Evolutionary conservation across 2,329 filamentous ascomycete species (phyloP), one percentile per base, ranked within the genome.

Genomic region (Domatiomyces globalis): DNA sequence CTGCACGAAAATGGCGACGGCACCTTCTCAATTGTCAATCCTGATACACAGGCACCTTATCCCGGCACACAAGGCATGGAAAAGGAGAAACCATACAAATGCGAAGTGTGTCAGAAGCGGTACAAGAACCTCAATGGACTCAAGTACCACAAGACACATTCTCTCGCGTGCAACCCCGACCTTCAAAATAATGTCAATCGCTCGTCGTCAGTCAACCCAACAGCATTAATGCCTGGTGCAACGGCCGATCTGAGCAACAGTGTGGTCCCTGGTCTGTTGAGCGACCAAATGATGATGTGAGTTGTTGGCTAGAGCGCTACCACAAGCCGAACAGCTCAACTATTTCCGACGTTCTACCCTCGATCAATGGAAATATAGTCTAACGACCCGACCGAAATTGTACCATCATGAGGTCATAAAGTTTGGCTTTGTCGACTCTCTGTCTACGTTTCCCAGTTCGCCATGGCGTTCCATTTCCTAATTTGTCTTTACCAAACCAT

Each of bases 111-210:
- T 65, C 89, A 90, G 62, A 98, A 98, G 74, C 85, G 92, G 49
- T 98, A 98, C 73, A 98, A 98, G 81, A 98, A 98, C 65, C 70
- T 98, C 55, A 98, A 98, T 69, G 92, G 92, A 5, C 78, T 98
- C 56, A 98, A 98, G 80, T 98, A 98, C 65, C 81, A 84, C 71
- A 87, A 86, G 68, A 80, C 83, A 56, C 84, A 95, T 67, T 92
- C 87, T 10, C 84, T 87, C 20, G 84, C 85, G 49, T 95, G 89
- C 72, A 94, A 94, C 63, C 87, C 88, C 0, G 88, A 95, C 55
- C 79, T 84, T 2, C 78, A 80, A 62, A 66, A 79, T 50, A 72
- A 73, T 53, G 75, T 73, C 20, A 72, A 71, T 45, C 43, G 43
- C 12, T 17, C n/a, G 43, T 15, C 43, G 15, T 12, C 43, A 39